Conservation (phyloP, 148 eudicot species). For the Polygonum aviculare region DNA sequence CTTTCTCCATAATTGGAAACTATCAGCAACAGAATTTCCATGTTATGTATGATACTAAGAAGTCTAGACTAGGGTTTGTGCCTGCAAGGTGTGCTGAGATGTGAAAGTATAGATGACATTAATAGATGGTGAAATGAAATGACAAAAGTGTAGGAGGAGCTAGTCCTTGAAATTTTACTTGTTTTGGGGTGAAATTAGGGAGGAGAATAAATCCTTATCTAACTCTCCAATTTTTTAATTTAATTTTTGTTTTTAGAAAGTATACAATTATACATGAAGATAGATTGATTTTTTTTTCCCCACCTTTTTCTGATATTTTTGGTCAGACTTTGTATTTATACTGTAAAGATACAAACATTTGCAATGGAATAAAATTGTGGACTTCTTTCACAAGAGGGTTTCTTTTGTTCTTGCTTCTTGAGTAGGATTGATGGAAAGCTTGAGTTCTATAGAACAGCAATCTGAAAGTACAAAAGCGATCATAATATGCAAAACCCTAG, state of each 20-base stretch:
- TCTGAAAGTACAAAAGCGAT: background rate
- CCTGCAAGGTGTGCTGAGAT: constrained; percentile 71
- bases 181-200: background rate
- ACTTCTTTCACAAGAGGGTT: background rate
- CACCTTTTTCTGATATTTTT: background rate
- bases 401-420: background rate
- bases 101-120: constrained; percentile 15
- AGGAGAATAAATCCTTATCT: background rate
- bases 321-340: background rate
- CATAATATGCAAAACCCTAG: background rate
- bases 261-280: background rate
- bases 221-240: constrained; percentile 4
- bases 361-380: background rate
- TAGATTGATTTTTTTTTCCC: background rate
- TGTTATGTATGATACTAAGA: constrained; percentile 69
- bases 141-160: constrained; percentile 3
- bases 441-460: background rate
- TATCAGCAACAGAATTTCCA: constrained; percentile 97
- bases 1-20: constrained; percentile 81
- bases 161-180: background rate
- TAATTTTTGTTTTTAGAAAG: background rate
- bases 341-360: background rate
- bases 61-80: constrained; percentile 82
- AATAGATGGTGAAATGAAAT: background rate
- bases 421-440: background rate